A percentile compares a stretch with the other conserved stretches of the same genome.
These are phyloP conservation scores for Debaryomyces subglobosus DNA, from an alignment of 1,139 yeast genomes.

Conservation along the genomic window DNA sequence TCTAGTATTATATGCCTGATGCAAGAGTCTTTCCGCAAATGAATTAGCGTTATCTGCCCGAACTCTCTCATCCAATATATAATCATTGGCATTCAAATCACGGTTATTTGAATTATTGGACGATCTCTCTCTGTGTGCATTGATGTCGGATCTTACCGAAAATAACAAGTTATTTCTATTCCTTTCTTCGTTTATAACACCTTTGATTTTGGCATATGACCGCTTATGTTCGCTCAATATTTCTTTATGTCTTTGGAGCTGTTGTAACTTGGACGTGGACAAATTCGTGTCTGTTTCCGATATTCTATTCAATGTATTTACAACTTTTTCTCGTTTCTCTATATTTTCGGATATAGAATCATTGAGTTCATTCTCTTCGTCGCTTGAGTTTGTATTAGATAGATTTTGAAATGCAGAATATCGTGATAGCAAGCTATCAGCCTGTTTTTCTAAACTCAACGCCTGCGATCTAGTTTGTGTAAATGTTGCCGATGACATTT, in stretches of 20 bases:
- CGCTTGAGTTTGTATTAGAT: conserved; percentile 26
- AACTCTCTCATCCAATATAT: conserved; percentile 74
- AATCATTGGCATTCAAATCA: conserved; percentile 53
- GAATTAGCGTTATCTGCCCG: conserved; percentile 75
- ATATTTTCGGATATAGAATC: conserved; percentile 49
- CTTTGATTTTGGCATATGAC: conserved; percentile 61
- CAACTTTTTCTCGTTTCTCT: conserved; percentile 35
- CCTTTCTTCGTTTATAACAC: conserved; percentile 70
- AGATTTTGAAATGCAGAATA: conserved; percentile 36
- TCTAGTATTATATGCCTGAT: conserved; percentile 86
- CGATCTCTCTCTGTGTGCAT: conserved; percentile 52
- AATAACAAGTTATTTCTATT: conserved; percentile 72
- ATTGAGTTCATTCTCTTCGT: conserved; percentile 63
- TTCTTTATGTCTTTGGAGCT: conserved; percentile 81
- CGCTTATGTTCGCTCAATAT: conserved; percentile 68
- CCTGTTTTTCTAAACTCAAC: conserved; percentile 44
- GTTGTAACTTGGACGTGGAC: conserved; percentile 77
- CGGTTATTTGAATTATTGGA: conserved; percentile 30
- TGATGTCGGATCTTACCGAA: conserved; percentile 78
- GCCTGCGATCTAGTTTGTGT: conserved; percentile 44
- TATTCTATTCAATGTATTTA: conserved; percentile 40
- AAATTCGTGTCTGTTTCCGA: conserved; percentile 62
- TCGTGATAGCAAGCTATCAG: conserved; percentile 40
- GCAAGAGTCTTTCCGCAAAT: conserved; percentile 76
- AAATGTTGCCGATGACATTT: conserved; percentile 44